Conservation (phyloP, 2,329 filamentous ascomycete genomes). For the Penicillium sp. region DNA sequence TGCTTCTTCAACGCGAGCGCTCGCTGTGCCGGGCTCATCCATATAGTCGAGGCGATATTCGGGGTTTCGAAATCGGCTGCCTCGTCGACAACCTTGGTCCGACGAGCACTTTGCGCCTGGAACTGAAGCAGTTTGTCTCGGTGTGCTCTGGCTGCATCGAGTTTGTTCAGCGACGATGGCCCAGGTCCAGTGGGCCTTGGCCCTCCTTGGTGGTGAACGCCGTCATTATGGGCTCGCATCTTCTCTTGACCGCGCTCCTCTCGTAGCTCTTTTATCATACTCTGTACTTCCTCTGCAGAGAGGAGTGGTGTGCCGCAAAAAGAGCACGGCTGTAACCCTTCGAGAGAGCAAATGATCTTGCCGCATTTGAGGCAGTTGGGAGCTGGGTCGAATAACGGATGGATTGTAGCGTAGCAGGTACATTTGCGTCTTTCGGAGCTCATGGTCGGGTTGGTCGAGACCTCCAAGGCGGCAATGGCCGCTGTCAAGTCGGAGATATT, state of each 20-base stretch:
- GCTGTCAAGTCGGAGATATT: slow-evolving; percentile 57
- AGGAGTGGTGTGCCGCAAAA: slow-evolving; percentile 76
- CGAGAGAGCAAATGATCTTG: slow-evolving; percentile 90
- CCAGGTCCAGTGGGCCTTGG: slow-evolving; percentile 23
- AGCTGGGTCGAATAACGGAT: slow-evolving; percentile 82
- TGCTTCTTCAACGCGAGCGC: slow-evolving; percentile 79
- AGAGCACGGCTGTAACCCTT: slow-evolving; percentile 89
- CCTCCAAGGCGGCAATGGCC: slow-evolving; percentile 81
- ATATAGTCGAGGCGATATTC: slow-evolving; percentile 61
- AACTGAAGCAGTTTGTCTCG: slow-evolving; percentile 74
- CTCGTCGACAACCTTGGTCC: slow-evolving; percentile 83
- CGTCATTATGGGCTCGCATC: slow-evolving; percentile 70
- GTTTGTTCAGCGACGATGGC: slow-evolving; percentile 46
- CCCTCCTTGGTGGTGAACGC: slow-evolving; percentile 35
- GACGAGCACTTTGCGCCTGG: slow-evolving; percentile 76
- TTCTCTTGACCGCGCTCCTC: slow-evolving; percentile 83
- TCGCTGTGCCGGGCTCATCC: slow-evolving; percentile 77
- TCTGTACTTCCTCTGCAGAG: slow-evolving; percentile 66
- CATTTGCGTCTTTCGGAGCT: slow-evolving; percentile 63
- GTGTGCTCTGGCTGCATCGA: slow-evolving; percentile 68
- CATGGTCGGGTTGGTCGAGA: slow-evolving; percentile 80
- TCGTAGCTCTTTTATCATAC: slow-evolving; percentile 76
- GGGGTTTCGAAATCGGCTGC: slow-evolving; percentile 68
- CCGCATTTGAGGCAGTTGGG: slow-evolving; percentile 91
- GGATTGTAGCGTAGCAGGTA: slow-evolving; percentile 79